These are phyloP conservation scores for Metarhizium robertsii DNA, from an alignment of 2,329 filamentous ascomycete genomes.

Conservation along the genomic window DNA sequence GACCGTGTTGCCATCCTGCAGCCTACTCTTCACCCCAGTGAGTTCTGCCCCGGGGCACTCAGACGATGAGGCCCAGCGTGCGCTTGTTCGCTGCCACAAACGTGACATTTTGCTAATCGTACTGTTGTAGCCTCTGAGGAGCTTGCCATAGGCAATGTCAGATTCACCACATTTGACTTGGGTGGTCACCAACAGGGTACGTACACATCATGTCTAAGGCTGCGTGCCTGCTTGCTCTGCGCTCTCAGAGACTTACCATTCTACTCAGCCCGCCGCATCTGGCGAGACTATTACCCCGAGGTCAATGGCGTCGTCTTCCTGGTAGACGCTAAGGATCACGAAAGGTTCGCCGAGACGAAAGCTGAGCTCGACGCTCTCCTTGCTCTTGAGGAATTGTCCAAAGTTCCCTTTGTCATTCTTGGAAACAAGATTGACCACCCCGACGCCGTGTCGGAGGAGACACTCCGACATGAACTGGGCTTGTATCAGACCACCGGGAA, in stretches of 20 bases:
- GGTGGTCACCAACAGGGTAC: conserved; percentile 87
- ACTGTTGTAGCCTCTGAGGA: conserved; percentile 66
- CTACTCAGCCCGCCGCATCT: conserved; percentile 71
- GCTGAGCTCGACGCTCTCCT: conserved; percentile 93
- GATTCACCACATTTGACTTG: conserved; percentile 90
- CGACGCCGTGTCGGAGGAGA: conserved; percentile 89
- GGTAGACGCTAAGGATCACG: conserved; percentile 93
- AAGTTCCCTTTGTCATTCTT: conserved; percentile 91
- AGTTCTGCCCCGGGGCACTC: conserved; percentile 24
- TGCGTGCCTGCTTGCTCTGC: conserved; percentile 52
- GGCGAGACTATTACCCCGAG: conserved; percentile 96
- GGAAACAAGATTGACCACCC: conserved; percentile 99
- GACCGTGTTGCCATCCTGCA: conserved; percentile 86
- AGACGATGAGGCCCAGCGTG: neutral
- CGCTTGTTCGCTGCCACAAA: neutral
- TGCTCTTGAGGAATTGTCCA: conserved; percentile 91
- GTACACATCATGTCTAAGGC: conserved; percentile 9
- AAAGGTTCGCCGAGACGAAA: conserved; percentile 90
- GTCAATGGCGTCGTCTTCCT: conserved; percentile 96
- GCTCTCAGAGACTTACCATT: conserved; percentile 87
- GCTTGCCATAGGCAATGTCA: conserved; percentile 83
- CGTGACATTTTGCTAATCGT: conserved; percentile 8
- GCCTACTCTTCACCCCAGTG: conserved; percentile 86
- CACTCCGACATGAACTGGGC: conserved; percentile 83
- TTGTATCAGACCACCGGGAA: conserved; percentile 95